Evolutionary conservation across 805 yeast genomes (phyloP).

Genomic region (Ogataea paradorogensis): DNA sequence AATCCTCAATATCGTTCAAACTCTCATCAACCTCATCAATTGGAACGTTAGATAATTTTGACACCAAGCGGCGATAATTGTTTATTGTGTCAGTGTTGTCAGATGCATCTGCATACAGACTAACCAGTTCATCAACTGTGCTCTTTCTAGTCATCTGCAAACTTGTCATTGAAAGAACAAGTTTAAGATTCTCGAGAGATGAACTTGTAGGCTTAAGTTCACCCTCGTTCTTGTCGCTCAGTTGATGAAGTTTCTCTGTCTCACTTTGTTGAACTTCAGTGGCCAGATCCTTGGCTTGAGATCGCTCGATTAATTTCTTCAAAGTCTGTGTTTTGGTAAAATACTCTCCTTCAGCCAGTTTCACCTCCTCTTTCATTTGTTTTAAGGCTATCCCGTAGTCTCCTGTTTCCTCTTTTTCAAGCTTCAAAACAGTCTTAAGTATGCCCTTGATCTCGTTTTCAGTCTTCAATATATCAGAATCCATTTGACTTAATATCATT

Average conservation of each 20-base stretch:
- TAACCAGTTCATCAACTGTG: constrained; percentile 47
- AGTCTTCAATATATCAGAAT: constrained; percentile 32
- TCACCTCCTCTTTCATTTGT: constrained; percentile 16
- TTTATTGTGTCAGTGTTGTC: constrained; percentile 53
- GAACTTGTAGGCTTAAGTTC: constrained; percentile 22
- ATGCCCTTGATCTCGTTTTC: constrained; percentile 34
- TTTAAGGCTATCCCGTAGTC: constrained; percentile 24
- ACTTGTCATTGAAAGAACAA: constrained; percentile 44
- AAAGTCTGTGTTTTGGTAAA: constrained; percentile 19
- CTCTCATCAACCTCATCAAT: constrained; percentile 66
- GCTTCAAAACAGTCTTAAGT: constrained; percentile 30
- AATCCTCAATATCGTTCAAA: constrained; percentile 53
- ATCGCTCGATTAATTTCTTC: constrained; percentile 35
- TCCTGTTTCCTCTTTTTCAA: constrained; percentile 20
- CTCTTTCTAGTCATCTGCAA: constrained; percentile 54
- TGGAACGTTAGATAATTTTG: constrained; percentile 65
- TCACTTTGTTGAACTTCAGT: constrained; percentile 40
- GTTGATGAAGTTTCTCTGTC: constrained; percentile 20
- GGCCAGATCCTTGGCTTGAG: constrained; percentile 46
- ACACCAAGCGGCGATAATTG: constrained; percentile 64
- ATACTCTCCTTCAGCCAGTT: constrained; percentile 20
- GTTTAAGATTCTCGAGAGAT: constrained; percentile 23
- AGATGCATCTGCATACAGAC: constrained; percentile 37
- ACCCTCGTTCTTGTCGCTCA: constrained; percentile 17
- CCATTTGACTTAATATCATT: constrained; percentile 29